Percentiles rank a stretch among this genome's conserved stretches.
phyloP scores from a whole-genome alignment of 495 filamentous ascomycete genomes.

The Cladorrhinum samala region DNA sequence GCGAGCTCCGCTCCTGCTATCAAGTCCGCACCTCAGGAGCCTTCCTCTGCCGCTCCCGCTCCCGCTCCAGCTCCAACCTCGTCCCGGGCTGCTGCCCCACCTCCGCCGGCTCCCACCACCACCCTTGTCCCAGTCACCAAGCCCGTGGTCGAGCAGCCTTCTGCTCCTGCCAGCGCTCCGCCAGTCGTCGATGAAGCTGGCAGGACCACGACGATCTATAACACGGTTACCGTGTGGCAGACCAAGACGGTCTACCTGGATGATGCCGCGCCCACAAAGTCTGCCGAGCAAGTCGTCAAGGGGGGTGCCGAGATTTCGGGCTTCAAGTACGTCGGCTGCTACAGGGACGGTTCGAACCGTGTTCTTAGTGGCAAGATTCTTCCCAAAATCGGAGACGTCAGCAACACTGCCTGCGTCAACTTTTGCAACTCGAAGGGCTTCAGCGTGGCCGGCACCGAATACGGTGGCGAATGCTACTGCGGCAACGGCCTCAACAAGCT shows the following conservation, averaged over 20 bases:
- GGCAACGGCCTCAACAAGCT: conserved; percentile 41
- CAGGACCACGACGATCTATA: conserved; percentile 33
- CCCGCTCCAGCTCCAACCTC: conserved; percentile 4
- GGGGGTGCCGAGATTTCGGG: conserved; percentile 12
- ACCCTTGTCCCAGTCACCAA: conserved; percentile 7
- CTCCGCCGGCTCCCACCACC: conserved; percentile 2
- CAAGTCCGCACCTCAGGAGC: not conserved
- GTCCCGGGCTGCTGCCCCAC: not conserved
- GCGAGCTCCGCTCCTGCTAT: conserved; percentile 12
- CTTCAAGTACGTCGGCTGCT: conserved; percentile 33
- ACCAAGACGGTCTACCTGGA: conserved; percentile 49
- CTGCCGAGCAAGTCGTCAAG: conserved; percentile 6
- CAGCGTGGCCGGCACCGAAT: conserved; percentile 57
- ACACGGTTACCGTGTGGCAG: conserved; percentile 29
- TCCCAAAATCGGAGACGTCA: conserved; percentile 42
- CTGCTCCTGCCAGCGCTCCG: conserved; percentile 9
- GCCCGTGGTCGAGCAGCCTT: not conserved
- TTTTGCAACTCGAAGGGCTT: conserved; percentile 49
- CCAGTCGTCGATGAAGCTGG: conserved; percentile 34
- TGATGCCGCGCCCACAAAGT: conserved; percentile 17
- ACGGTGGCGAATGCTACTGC: conserved; percentile 60
- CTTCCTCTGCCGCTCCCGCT: conserved; percentile 20
- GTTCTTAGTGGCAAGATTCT: conserved; percentile 40
- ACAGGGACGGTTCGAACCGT: conserved; percentile 20
- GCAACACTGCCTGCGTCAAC: conserved; percentile 52